A percentile compares a stretch with the other conserved stretches of the same genome.
phyloP scores from a whole-genome alignment of 352 stramenopile species.

The Phytophthora litchii region DNA sequence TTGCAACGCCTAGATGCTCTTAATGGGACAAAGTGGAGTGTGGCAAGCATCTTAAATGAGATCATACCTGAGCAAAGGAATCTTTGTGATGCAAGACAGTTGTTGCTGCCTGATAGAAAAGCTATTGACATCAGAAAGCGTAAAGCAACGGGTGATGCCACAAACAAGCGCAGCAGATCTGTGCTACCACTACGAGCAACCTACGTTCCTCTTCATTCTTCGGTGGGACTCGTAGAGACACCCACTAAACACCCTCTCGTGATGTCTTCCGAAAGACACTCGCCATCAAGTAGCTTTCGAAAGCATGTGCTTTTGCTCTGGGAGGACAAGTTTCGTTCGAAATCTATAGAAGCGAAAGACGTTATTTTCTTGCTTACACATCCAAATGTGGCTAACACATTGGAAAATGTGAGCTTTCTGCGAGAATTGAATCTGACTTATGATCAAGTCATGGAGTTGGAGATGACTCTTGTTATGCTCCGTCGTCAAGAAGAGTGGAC shows the following conservation, averaged over 20 bases:
- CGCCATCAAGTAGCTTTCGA: conserved; percentile 4
- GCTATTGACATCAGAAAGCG: conserved; percentile 1
- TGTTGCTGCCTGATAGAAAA: conserved; percentile 10
- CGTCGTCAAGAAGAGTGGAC: conserved; percentile 34
- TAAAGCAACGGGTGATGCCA: background rate
- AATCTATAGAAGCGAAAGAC: conserved; percentile 45
- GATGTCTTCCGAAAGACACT: background rate
- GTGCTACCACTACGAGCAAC: conserved; percentile 13
- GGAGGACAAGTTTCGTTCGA: conserved; percentile 61
- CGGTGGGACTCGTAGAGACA: background rate
- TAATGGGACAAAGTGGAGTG: conserved; percentile 27
- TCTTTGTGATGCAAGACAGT: conserved; percentile 28
- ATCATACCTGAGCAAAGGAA: conserved; percentile 38
- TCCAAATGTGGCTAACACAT: conserved; percentile 38
- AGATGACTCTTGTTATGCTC: conserved; percentile 47
- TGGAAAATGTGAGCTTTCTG: conserved; percentile 56
- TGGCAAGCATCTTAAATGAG: conserved; percentile 42
- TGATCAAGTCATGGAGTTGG: conserved; percentile 64
- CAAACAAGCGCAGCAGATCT: conserved; percentile 6
- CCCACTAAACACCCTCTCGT: background rate
- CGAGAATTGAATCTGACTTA: conserved; percentile 34
- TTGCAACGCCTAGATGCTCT: conserved; percentile 26
- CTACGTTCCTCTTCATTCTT: background rate
- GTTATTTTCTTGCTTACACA: conserved; percentile 52
- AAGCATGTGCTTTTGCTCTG: conserved; percentile 43